phyloP scores from a whole-genome alignment of 257 asterid genomes.

The Linderniella brevidens region DNA sequence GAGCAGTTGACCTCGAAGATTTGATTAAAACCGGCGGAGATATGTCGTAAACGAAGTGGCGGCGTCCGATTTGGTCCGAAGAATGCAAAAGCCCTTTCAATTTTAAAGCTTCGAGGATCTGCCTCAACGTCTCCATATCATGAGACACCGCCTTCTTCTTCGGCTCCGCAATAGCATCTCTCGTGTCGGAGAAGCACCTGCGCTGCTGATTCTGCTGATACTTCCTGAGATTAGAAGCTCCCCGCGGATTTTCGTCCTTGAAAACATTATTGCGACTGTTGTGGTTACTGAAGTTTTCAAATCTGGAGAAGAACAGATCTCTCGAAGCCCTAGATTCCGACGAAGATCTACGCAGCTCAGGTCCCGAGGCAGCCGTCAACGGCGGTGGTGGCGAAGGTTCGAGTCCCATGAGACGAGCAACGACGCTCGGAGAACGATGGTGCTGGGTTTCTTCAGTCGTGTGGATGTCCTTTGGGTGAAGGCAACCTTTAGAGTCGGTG shows the following conservation, averaged over 20 bases:
- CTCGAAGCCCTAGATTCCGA: conserved; percentile 79
- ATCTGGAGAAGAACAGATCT: conserved; percentile 49
- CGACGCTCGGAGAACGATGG: conserved; percentile 52
- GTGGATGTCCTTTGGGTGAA: conserved; percentile 66
- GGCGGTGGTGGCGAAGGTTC: conserved; percentile 36
- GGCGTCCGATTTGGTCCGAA: conserved; percentile 18
- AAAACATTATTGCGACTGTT: conserved; percentile 5
- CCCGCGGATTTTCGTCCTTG: conserved; percentile 27
- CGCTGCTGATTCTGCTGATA: no score
- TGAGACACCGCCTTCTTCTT: conserved; percentile 36
- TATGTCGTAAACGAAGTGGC: conserved; percentile 37
- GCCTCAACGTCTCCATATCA: conserved; percentile 78
- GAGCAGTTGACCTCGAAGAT: conserved; percentile 23
- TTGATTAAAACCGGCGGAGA: conserved; percentile 47
- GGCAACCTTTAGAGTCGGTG: conserved; percentile 76
- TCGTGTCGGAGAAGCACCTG: conserved; percentile 45
- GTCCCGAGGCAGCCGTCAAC: conserved; percentile 20
- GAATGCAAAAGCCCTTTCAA: conserved; percentile 84
- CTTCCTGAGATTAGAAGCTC: conserved; percentile 20
- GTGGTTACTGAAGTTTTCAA: conserved; percentile 12
- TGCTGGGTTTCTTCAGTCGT: conserved; percentile 29
- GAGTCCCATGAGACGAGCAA: conserved; percentile 78
- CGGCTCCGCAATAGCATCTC: conserved; percentile 71
- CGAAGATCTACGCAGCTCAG: conserved; percentile 78
- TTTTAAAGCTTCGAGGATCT: conserved; percentile 84